These are phyloP conservation scores for Corniculantispora saksenae DNA, from an alignment of 2,329 filamentous ascomycete species.

Conservation along the genomic window DNA sequence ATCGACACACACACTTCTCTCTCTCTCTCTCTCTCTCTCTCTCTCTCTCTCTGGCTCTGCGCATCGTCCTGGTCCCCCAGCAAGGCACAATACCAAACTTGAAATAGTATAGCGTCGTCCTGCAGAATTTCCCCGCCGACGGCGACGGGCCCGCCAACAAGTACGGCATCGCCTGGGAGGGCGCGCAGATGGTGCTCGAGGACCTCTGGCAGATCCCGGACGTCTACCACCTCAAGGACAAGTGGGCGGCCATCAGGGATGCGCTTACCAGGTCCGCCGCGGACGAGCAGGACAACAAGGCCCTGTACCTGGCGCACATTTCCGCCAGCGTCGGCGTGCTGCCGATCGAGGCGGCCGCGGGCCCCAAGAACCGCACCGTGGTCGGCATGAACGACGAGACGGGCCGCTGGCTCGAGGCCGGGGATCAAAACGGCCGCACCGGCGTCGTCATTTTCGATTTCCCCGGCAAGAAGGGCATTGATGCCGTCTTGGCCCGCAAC, in stretches of 20 bases:
- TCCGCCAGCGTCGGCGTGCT: slow-evolving; percentile 50
- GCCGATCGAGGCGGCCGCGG: slow-evolving; percentile 52
- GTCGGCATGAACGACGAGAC: slow-evolving; percentile 53
- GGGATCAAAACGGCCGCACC: slow-evolving; percentile 33
- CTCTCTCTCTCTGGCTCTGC: too few species aligned
- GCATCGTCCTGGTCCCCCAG: neutral
- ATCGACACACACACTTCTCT: neutral
- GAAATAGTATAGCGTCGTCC: slow-evolving; percentile 33
- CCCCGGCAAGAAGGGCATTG: slow-evolving; percentile 44
- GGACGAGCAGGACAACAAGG: slow-evolving; percentile 34
- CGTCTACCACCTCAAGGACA: slow-evolving; percentile 44
- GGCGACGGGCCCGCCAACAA: slow-evolving; percentile 24
- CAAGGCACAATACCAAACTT: neutral
- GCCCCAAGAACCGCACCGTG: slow-evolving; percentile 42
- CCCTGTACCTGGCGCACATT: slow-evolving; percentile 48
- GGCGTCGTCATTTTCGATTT: slow-evolving; percentile 53
- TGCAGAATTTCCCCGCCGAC: slow-evolving; percentile 47
- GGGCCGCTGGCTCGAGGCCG: slow-evolving; percentile 42
- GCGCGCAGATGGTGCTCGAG: slow-evolving; percentile 46
- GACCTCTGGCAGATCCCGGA: slow-evolving; percentile 49
- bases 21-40: too few species aligned
- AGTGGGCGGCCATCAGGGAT: slow-evolving; percentile 46
- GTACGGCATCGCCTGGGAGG: slow-evolving; percentile 49
- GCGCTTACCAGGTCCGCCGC: slow-evolving; percentile 42
- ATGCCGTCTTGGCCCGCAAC: slow-evolving; percentile 45